A percentile compares a stretch with the other conserved stretches of the same genome.
phyloP scores from a whole-genome alignment of 2,329 filamentous ascomycete genomes.

The Amesomyces nigricolor region DNA sequence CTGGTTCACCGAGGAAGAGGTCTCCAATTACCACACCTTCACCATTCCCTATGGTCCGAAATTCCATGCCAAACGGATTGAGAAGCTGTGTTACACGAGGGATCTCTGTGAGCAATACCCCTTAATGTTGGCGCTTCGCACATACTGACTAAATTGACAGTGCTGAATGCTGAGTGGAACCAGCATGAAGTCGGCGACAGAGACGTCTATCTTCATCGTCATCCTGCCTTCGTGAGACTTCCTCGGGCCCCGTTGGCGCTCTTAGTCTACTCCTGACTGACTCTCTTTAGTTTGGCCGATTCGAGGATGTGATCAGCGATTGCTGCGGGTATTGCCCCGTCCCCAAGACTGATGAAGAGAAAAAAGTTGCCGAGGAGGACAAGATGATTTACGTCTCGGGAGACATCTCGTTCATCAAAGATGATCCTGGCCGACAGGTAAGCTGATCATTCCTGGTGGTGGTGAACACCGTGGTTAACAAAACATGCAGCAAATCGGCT shows the following conservation, averaged over 20 bases:
- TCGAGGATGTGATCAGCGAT: slow-evolving; percentile 68
- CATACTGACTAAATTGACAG: slow-evolving; percentile 21
- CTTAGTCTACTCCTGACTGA: not conserved
- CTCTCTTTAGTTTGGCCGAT: slow-evolving; percentile 54
- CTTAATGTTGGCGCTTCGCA: too few species aligned
- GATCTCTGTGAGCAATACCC: slow-evolving; percentile 50
- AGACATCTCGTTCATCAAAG: slow-evolving; percentile 65
- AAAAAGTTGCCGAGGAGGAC: slow-evolving; percentile 65
- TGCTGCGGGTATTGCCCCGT: slow-evolving; percentile 76
- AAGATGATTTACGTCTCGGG: slow-evolving; percentile 72
- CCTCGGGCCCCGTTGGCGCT: not conserved
- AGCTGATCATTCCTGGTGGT: not conserved
- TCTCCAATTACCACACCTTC: slow-evolving; percentile 75
- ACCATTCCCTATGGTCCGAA: slow-evolving; percentile 61
- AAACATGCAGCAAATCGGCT: slow-evolving; percentile 43
- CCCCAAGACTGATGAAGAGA: slow-evolving; percentile 64
- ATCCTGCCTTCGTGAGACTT: slow-evolving; percentile 61
- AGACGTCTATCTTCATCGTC: slow-evolving; percentile 72
- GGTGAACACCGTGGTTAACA: slow-evolving; percentile 7
- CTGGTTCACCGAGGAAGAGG: slow-evolving; percentile 71
- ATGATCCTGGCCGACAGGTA: slow-evolving; percentile 71
- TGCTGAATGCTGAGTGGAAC: slow-evolving; percentile 86
- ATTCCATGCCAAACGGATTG: slow-evolving; percentile 64
- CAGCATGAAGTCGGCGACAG: slow-evolving; percentile 57
- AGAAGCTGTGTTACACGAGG: slow-evolving; percentile 75